phyloP scores from a whole-genome alignment of 805 yeast genomes.

The Candida maris region DNA sequence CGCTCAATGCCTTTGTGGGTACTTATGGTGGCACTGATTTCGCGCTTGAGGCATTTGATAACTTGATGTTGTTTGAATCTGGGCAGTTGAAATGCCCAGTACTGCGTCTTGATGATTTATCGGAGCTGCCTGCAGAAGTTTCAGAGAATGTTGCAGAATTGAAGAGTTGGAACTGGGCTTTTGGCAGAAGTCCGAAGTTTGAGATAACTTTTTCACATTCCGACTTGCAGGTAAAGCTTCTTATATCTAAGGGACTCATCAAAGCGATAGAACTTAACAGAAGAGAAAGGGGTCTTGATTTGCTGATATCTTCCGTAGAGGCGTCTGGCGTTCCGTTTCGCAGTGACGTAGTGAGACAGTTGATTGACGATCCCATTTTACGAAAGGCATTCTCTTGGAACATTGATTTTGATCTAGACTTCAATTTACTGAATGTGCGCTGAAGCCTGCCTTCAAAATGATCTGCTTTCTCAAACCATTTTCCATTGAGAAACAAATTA shows the following conservation, averaged over 20 bases:
- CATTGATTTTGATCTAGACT: slow-evolving; percentile 24
- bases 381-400: slow-evolving; percentile 24
- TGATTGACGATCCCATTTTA: slow-evolving; percentile 12
- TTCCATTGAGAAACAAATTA: too few relatives aligned
- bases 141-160: slow-evolving; percentile 38
- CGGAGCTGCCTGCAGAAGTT: slow-evolving; percentile 37
- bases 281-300: slow-evolving; percentile 13
- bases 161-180: slow-evolving; percentile 68
- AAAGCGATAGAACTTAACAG: slow-evolving; percentile 11
- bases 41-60: slow-evolving; percentile 10
- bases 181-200: slow-evolving; percentile 74
- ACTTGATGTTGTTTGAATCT: slow-evolving; percentile 7
- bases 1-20: slow-evolving; percentile 38
- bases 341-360: slow-evolving; percentile 14
- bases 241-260: slow-evolving; percentile 51
- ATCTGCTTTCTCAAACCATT: too few relatives aligned
- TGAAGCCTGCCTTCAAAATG: too few relatives aligned
- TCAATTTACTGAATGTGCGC: background rate
- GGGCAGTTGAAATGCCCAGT: slow-evolving; percentile 18
- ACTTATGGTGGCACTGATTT: slow-evolving; percentile 12
- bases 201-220: slow-evolving; percentile 42
- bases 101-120: slow-evolving; percentile 22
- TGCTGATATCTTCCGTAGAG: slow-evolving; percentile 8
- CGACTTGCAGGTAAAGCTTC: slow-evolving; percentile 26
- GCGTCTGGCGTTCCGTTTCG: slow-evolving; percentile 16